Conservation (phyloP, 768 basidiomycete genomes). For the Naganishia vishniacii region DNA sequence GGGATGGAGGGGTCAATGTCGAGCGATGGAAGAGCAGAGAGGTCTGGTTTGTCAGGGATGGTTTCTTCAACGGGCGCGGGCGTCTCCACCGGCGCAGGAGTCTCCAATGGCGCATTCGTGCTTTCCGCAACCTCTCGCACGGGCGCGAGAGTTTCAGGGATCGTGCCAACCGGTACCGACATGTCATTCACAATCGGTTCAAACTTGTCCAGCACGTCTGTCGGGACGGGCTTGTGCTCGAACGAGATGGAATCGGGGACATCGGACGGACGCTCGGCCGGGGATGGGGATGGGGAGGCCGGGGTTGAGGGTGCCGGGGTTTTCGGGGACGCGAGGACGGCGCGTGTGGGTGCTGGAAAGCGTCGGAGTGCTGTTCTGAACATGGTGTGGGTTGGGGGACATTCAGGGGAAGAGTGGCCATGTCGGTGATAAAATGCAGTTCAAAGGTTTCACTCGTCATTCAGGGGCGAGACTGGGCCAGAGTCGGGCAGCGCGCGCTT, state of each 20-base stretch:
- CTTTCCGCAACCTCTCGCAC: not conserved
- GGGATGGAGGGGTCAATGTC: constrained; percentile 42
- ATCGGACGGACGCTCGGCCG: constrained; percentile 41
- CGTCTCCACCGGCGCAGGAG: constrained; percentile 12
- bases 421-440: not conserved
- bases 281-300: constrained; percentile 32
- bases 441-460: constrained; percentile 2
- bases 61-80: not conserved
- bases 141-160: not conserved
- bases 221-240: constrained; percentile 26
- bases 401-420: not conserved
- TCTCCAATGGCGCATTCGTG: constrained; percentile 4
- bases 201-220: constrained; percentile 30
- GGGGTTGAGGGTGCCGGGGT: constrained; percentile 1
- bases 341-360: constrained; percentile 19
- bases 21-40: constrained; percentile 43
- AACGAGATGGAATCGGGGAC: constrained; percentile 30
- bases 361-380: constrained; percentile 27
- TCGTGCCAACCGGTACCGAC: not conserved
- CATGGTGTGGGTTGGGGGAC: constrained; percentile 27
- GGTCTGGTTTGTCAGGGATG: constrained; percentile 29
- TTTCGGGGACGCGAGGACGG: not conserved
- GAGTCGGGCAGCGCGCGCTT: constrained; percentile 1
- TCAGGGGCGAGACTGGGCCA: not conserved
- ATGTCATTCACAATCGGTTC: constrained; percentile 27